Evolutionary conservation across 2,329 filamentous ascomycete genomes (phyloP).

Genomic region (Proliferodiscus dingleyae): DNA sequence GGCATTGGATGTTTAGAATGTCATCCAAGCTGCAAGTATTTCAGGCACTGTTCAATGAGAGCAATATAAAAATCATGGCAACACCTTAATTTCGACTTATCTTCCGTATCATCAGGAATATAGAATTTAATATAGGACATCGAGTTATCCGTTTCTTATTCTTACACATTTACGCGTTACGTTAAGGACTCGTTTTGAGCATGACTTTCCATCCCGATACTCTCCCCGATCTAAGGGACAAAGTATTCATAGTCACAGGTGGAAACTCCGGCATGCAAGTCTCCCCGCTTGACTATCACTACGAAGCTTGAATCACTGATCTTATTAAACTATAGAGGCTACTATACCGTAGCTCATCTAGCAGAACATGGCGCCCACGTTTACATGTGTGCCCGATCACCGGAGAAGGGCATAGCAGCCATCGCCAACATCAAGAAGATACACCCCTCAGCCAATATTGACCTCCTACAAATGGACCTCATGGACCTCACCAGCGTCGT

Average conservation of each 20-base stretch:
- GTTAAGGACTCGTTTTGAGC: slow-evolving; percentile 13
- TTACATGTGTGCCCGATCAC: slow-evolving; percentile 17
- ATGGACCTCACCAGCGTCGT: slow-evolving; percentile 33
- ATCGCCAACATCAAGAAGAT: slow-evolving; percentile 15
- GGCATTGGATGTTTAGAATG: slow-evolving; percentile 11
- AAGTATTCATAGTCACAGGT: slow-evolving; percentile 42
- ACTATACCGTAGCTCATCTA: slow-evolving; percentile 18
- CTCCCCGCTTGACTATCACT: slow-evolving; percentile 10
- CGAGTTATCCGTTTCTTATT: slow-evolving; percentile 11
- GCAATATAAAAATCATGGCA: slow-evolving; percentile 25
- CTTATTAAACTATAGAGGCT: slow-evolving; percentile 19
- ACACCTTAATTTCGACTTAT: slow-evolving; percentile 14
- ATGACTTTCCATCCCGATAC: slow-evolving; percentile 38
- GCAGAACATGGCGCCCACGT: slow-evolving; percentile 19
- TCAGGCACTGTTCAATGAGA: slow-evolving; percentile 16
- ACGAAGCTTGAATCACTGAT: slow-evolving; percentile 7
- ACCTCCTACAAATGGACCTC: slow-evolving; percentile 33
- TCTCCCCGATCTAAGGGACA: slow-evolving; percentile 39
- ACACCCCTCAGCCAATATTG: slow-evolving; percentile 10
- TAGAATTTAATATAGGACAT: slow-evolving; percentile 17
- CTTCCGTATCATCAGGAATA: slow-evolving; percentile 17
- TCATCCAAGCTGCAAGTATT: slow-evolving; percentile 10
- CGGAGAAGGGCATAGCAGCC: slow-evolving; percentile 13
- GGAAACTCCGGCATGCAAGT: slow-evolving; percentile 42
- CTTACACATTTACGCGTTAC: slow-evolving; percentile 16